Evolutionary conservation across 306 rosid species (phyloP).

Genomic region (Lathyrus aphaca): DNA sequence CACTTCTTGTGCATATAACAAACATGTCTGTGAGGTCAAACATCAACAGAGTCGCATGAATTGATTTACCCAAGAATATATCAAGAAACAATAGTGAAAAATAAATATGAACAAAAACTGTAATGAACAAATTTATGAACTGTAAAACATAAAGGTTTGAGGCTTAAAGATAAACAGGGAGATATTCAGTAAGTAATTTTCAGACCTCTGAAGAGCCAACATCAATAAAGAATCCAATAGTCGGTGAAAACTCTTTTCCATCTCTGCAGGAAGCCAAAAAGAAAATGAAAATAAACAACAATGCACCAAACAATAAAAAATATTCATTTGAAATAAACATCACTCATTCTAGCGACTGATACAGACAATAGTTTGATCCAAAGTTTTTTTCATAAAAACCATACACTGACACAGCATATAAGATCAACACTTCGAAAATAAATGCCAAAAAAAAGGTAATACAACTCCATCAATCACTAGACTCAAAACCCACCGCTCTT

Average conservation of each 20-base stretch:
- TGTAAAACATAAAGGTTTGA: not conserved
- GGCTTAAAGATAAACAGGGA: conserved; percentile 1
- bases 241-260: conserved; percentile 80
- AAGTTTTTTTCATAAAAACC: not conserved
- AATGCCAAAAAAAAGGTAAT: not conserved
- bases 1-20: not conserved
- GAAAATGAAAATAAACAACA: conserved; percentile 3
- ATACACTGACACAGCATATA: not conserved
- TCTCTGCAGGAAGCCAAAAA: conserved; percentile 54
- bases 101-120: not conserved
- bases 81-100: conserved; percentile 13
- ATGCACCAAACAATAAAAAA: conserved; percentile 25
- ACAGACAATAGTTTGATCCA: conserved; percentile 16
- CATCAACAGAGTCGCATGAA: conserved; percentile 10
- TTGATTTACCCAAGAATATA: not conserved
- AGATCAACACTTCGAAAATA: not conserved
- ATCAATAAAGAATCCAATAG: conserved; percentile 68
- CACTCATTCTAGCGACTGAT: conserved; percentile 6
- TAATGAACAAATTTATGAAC: conserved; percentile 5
- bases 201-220: conserved; percentile 70
- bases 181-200: conserved; percentile 18
- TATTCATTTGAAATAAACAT: conserved; percentile 5
- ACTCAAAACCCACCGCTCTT: conserved; percentile 9
- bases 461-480: not conserved
- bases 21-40: conserved; percentile 12